Conservation (phyloP, 192 early-diverging fungal genomes). For the Coemansia sp. region DNA sequence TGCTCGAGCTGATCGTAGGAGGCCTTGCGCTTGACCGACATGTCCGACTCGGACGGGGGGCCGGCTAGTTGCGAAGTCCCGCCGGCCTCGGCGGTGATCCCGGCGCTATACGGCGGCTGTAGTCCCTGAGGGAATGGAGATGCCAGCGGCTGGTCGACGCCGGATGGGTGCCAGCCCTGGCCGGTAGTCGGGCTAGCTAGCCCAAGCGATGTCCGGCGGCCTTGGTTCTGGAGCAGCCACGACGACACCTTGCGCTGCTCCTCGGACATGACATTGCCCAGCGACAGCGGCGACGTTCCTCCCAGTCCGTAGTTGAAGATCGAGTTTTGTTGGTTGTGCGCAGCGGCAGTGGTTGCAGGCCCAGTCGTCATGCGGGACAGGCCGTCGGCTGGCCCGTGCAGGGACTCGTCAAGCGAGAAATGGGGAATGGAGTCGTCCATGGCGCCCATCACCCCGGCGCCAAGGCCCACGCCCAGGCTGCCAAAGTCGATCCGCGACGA, state of each 20-base stretch:
- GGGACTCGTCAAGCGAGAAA: constrained; percentile 30
- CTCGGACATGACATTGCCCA: constrained; percentile 43
- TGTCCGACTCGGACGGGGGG: constrained; percentile 35
- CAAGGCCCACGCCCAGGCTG: constrained; percentile 36
- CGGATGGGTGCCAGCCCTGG: neutral
- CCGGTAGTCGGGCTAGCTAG: neutral
- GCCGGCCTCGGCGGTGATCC: neutral
- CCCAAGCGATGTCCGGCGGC: constrained; percentile 5
- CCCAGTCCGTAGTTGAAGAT: constrained; percentile 44
- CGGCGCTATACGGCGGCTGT: neutral
- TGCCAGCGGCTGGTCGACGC: neutral
- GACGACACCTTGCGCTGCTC: constrained; percentile 46
- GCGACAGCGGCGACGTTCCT: constrained; percentile 29
- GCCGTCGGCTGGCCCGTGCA: constrained; percentile 10
- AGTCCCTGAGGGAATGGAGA: neutral
- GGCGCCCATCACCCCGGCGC: constrained; percentile 42
- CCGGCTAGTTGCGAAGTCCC: constrained; percentile 2
- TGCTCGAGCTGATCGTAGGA: constrained; percentile 28
- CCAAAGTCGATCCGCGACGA: constrained; percentile 31
- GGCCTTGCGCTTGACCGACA: constrained; percentile 43
- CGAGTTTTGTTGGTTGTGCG: constrained; percentile 2
- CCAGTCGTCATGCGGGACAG: constrained; percentile 11
- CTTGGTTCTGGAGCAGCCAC: constrained; percentile 42
- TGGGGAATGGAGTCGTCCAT: constrained; percentile 48
- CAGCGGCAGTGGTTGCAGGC: neutral